Evolutionary conservation across 164 flowering plant genomes (phyloP).

Genomic region (Stephania japonica): DNA sequence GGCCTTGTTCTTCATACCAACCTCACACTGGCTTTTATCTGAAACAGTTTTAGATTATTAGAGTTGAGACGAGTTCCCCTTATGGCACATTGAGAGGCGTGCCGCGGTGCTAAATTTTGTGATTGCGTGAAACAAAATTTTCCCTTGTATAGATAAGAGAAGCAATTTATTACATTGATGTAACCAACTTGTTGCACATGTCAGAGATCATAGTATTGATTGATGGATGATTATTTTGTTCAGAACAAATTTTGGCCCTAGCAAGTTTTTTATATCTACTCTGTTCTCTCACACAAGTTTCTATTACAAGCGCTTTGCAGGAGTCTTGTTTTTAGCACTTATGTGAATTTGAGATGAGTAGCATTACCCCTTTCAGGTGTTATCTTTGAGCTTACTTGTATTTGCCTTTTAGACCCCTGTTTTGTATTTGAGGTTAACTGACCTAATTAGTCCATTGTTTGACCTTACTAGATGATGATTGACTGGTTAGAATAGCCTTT

Average conservation of each 20-base stretch:
- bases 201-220: constrained; percentile 5
- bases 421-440: too few relatives aligned
- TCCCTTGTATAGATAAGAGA: constrained; percentile 29
- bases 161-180: constrained; percentile 17
- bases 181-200: constrained; percentile 8
- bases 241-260: constrained; percentile 3
- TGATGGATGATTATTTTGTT: constrained; percentile 14
- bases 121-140: constrained; percentile 19
- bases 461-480: too few relatives aligned
- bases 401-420: too few relatives aligned
- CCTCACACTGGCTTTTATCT: constrained; percentile 1
- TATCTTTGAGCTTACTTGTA: too few relatives aligned
- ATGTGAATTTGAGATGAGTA: too few relatives aligned
- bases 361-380: too few relatives aligned
- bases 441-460: too few relatives aligned
- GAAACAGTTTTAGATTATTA: constrained; percentile 11
- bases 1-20: background rate
- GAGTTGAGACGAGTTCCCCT: constrained; percentile 23
- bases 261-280: background rate
- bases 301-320: too few relatives aligned
- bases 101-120: constrained; percentile 48
- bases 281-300: too few relatives aligned
- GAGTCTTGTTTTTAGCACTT: too few relatives aligned
- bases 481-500: too few relatives aligned
- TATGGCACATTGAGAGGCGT: constrained; percentile 8